Percentiles rank a stretch among this genome's conserved stretches.
Evolutionary conservation across 148 eudicot species (phyloP).

Genomic region (Rheum nobile): DNA sequence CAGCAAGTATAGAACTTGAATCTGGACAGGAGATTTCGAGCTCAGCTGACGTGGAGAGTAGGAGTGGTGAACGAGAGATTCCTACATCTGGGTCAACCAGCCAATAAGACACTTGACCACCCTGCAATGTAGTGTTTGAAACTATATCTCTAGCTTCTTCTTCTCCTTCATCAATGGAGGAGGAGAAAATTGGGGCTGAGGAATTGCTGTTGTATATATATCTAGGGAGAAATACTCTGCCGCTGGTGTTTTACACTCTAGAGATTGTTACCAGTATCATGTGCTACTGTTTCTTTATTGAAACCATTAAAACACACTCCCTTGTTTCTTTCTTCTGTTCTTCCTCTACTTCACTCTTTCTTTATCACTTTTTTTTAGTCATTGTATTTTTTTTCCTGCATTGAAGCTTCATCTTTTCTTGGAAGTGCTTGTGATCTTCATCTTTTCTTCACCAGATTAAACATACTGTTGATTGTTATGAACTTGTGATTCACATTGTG

Average conservation of each 20-base stretch:
- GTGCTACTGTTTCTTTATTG: background rate
- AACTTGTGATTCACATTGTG: background rate
- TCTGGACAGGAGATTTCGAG: constrained; percentile 44
- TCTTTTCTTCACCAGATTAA: background rate
- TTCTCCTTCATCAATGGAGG: background rate
- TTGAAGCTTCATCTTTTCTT: background rate
- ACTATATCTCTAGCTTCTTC: background rate
- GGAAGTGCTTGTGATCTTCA: background rate
- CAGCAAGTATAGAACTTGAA: constrained; percentile 73
- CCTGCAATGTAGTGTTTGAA: background rate
- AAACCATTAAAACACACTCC: background rate
- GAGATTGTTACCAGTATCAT: constrained; percentile 5
- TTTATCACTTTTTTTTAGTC: background rate
- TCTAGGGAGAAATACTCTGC: background rate
- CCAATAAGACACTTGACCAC: background rate
- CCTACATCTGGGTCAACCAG: constrained; percentile 20
- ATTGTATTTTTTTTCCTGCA: background rate
- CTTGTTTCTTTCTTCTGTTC: background rate
- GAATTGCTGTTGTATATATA: background rate
- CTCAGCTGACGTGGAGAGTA: constrained; percentile 36
- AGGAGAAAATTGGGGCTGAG: background rate
- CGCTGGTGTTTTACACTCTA: constrained; percentile 2
- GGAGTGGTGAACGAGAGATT: constrained; percentile 24
- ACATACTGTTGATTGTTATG: background rate
- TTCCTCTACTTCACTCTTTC: too few species aligned